phyloP scores from a whole-genome alignment of 2,329 filamentous ascomycete genomes.

The Pestalotiopsis fici region DNA sequence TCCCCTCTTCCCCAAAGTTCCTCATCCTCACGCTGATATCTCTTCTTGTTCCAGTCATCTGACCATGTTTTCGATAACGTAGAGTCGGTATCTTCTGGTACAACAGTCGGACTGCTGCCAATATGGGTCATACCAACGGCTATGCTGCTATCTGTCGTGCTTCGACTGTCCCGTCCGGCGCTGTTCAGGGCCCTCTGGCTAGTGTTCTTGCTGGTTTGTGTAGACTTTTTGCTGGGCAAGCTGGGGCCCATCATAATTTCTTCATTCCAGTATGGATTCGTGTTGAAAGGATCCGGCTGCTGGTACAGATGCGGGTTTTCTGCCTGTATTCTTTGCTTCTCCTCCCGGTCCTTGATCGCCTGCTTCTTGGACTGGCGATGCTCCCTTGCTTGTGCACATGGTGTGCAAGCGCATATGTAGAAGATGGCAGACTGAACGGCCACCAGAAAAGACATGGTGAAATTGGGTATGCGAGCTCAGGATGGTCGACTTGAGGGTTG shows the following conservation, averaged over 20 bases:
- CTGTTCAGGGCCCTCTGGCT: constrained; percentile 63
- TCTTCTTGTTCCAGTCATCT: constrained; percentile 73
- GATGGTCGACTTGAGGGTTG: neutral
- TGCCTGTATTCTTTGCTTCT: constrained; percentile 64
- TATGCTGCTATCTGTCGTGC: constrained; percentile 27
- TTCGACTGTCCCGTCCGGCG: constrained; percentile 54
- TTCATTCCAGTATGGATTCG: constrained; percentile 85
- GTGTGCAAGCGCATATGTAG: constrained; percentile 76
- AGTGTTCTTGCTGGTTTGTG: constrained; percentile 52
- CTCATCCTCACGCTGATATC: constrained; percentile 87
- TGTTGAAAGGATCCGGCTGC: constrained; percentile 81
- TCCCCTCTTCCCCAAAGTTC: constrained; percentile 73
- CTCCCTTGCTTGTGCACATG: constrained; percentile 72
- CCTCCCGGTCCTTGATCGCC: constrained; percentile 67
- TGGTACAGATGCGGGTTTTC: constrained; percentile 75
- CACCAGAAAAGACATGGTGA: constrained; percentile 52
- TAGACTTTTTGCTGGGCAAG: constrained; percentile 61
- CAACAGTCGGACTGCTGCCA: constrained; percentile 44
- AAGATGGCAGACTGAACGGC: constrained; percentile 77
- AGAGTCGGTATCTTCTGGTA: constrained; percentile 46
- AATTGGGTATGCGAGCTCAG: neutral
- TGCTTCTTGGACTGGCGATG: constrained; percentile 71
- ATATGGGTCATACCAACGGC: constrained; percentile 35
- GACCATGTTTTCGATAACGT: constrained; percentile 34
- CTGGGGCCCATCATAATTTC: constrained; percentile 83